phyloP scores from a whole-genome alignment of 768 basidiomycete species.

The Tricholoma furcatifolium region DNA sequence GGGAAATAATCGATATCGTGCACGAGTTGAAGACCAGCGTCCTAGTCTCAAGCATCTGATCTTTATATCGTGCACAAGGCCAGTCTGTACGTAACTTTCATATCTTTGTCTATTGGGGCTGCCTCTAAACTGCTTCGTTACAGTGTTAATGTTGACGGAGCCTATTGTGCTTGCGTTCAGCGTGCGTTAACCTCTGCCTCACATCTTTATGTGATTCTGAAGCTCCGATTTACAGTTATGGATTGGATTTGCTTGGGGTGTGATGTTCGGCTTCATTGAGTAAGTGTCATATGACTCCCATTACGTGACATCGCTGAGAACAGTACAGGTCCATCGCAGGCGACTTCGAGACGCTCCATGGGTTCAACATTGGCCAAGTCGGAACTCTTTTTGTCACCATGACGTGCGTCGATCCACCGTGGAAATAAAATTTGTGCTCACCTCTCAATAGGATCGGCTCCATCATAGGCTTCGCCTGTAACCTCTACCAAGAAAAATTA shows the following conservation, averaged over 20 bases:
- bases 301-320: not conserved
- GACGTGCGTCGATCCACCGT: slow-evolving; percentile 31
- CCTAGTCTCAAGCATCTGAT: slow-evolving; percentile 57
- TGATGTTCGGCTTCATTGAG: slow-evolving; percentile 68
- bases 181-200: slow-evolving; percentile 45
- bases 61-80: slow-evolving; percentile 67
- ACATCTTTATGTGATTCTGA: slow-evolving; percentile 17
- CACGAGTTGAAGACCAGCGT: slow-evolving; percentile 63
- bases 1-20: slow-evolving; percentile 60
- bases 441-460: slow-evolving; percentile 47
- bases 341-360: slow-evolving; percentile 55
- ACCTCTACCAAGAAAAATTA: slow-evolving; percentile 46
- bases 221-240: slow-evolving; percentile 46
- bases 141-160: slow-evolving; percentile 70
- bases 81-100: slow-evolving; percentile 51
- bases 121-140: not conserved
- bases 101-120: not conserved
- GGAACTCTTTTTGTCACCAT: slow-evolving; percentile 62
- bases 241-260: slow-evolving; percentile 76
- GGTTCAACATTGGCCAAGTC: slow-evolving; percentile 56
- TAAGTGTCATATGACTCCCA: slow-evolving; percentile 20
- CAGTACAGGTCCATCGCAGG: slow-evolving; percentile 49
- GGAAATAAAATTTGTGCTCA: not conserved
- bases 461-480: slow-evolving; percentile 44
- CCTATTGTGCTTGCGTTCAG: slow-evolving; percentile 74